Base-by-base conservation (phyloP, 225 moss, liverwort and hornwort species). In the Physcomitrium patens region DNA sequence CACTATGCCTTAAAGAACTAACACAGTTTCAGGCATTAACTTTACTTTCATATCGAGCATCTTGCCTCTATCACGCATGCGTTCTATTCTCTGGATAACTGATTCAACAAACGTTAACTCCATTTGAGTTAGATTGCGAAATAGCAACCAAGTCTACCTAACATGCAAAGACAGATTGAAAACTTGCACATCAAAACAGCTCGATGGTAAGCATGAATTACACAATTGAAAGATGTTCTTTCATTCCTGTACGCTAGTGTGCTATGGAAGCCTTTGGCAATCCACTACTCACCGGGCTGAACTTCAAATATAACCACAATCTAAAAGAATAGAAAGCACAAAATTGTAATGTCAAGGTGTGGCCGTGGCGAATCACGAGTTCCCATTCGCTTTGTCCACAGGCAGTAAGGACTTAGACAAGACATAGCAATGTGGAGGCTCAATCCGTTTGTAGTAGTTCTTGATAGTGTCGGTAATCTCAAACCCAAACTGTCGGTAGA, bases 371-470 rank as follows among this genome's bases (percentile, higher is more conserved):
- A 37, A 70, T 88, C 82, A 89, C 56, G 71, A 83, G 55, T 68
- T 60, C 54, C 66, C 76, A 63, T 60, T 79, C 12, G 60, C 70
- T 37, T 84, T 73, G 50, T 12, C 69, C n/a, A 54, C 68, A 73
- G 73, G 68, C 42, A 70, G 69, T 60, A 87, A 76, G 52, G 61
- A 78, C 76, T 90, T 99, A 5, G 90, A 99, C 44, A 94, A 78
- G 55, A 94, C 90, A 78, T 90, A 82, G 74, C 97, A 99, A 84
- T 99, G 90, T 68, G 97, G 94, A 56, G 97, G 97, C 20, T 99
- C 90, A 65, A 99, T 93, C 60, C 90, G 97, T 82, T 94, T 99
- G 86, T 99, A 99, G 72, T 99, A 99, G 70, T 99, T 94, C 49
- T 72, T 77, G 67, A 94, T 89, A 1, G 91, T 91, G 31, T 37